These are phyloP conservation scores for Suhomyces emberorum DNA, from an alignment of 805 yeast species.

Conservation along the genomic window DNA sequence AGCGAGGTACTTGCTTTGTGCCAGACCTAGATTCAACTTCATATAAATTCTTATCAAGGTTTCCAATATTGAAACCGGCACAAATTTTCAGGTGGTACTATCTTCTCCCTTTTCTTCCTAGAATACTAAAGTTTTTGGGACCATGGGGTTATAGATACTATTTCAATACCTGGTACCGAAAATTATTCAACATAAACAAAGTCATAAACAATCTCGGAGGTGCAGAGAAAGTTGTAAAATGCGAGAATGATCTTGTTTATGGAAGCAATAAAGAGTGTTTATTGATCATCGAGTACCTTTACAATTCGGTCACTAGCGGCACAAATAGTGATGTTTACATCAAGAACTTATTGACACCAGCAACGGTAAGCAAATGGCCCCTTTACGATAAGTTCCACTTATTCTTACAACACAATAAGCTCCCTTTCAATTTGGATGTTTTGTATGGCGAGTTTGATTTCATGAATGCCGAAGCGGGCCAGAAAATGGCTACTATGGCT, in stretches of 20 bases:
- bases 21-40: constrained; percentile 45
- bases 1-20: constrained; percentile 10
- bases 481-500: constrained; percentile 20
- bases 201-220: constrained; percentile 33
- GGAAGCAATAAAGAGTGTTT: constrained; percentile 38
- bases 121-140: constrained; percentile 45
- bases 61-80: constrained; percentile 35
- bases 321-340: constrained; percentile 40
- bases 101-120: constrained; percentile 44
- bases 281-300: constrained; percentile 38
- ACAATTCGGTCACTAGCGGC: constrained; percentile 38
- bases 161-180: constrained; percentile 39
- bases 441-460: constrained; percentile 72
- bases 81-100: constrained; percentile 36
- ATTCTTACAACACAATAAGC: constrained; percentile 21
- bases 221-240: constrained; percentile 18
- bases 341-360: constrained; percentile 50
- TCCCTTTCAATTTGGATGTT: constrained; percentile 38
- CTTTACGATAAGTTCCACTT: constrained; percentile 52
- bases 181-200: constrained; percentile 38
- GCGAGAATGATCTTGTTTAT: constrained; percentile 29
- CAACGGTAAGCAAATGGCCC: constrained; percentile 65
- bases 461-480: constrained; percentile 62
- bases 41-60: constrained; percentile 45
- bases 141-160: constrained; percentile 39